Evolutionary conservation across 1,284 basidiomycete species (phyloP).

Genomic region (Wallemia hederae): DNA sequence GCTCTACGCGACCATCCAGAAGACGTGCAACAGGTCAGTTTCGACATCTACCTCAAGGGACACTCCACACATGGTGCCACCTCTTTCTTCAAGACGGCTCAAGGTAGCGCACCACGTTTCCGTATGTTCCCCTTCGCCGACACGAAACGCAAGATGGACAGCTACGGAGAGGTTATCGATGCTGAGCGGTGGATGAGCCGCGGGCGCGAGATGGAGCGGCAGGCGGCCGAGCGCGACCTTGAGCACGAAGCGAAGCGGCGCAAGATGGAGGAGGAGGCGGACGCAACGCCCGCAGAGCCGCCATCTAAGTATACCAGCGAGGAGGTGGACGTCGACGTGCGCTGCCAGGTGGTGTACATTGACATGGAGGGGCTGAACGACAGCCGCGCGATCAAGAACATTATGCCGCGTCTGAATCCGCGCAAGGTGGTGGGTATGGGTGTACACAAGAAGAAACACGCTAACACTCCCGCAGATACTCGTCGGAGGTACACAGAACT

Average conservation of each 20-base stretch:
- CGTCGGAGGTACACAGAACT: constrained; percentile 38
- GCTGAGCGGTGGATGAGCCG: constrained; percentile 75
- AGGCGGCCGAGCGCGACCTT: constrained; percentile 45
- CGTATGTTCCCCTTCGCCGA: constrained; percentile 95
- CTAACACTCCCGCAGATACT: constrained; percentile 31
- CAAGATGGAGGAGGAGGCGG: constrained; percentile 35
- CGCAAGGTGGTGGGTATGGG: constrained; percentile 41
- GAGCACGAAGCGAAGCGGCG: constrained; percentile 38
- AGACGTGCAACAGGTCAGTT: constrained; percentile 30
- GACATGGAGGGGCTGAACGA: constrained; percentile 92
- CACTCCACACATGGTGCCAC: constrained; percentile 43
- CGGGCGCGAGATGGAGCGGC: constrained; percentile 60
- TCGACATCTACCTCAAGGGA: constrained; percentile 88
- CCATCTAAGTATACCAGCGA: constrained; percentile 74
- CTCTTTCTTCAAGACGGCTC: constrained; percentile 51
- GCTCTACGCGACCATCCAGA: background rate
- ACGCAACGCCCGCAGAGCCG: constrained; percentile 29
- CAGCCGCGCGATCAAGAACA: constrained; percentile 81
- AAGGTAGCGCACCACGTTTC: constrained; percentile 40
- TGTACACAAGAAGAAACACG: background rate
- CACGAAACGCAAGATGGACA: constrained; percentile 66
- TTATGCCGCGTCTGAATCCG: constrained; percentile 85
- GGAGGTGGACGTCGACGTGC: constrained; percentile 39
- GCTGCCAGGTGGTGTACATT: constrained; percentile 60
- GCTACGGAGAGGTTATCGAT: constrained; percentile 83